A percentile compares a stretch with the other conserved stretches of the same genome.
Conservation (phyloP, 140 eudicot genomes). For the Bidens hawaiensis region DNA sequence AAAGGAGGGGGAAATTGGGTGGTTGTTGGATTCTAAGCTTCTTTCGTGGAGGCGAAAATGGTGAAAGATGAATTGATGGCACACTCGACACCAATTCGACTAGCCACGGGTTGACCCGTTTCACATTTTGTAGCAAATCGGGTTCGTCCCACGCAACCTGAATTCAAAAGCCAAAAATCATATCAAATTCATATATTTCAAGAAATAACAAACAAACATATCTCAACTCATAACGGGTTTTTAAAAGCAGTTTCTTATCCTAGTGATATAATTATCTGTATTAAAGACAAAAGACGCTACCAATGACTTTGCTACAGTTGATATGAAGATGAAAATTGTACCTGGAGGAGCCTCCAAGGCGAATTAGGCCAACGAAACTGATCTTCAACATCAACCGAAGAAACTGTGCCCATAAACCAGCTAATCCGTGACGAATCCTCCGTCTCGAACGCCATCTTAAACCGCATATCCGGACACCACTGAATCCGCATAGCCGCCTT, state of each 20-base stretch:
- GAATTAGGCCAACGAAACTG: conserved; percentile 77
- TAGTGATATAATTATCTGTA: no score
- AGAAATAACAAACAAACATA: background rate
- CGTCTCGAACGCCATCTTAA: conserved; percentile 89
- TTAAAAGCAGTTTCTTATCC: no score
- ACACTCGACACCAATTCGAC: conserved; percentile 75
- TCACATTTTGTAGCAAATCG: conserved; percentile 73
- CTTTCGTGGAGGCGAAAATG: conserved; percentile 76
- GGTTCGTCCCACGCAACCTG: conserved; percentile 97
- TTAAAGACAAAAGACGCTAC: no score
- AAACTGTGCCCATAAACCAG: conserved; percentile 91
- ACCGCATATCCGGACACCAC: conserved; percentile 85
- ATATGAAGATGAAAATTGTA: conserved; percentile 24
- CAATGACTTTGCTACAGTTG: no score
- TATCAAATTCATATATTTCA: background rate
- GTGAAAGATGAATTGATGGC: conserved; percentile 62
- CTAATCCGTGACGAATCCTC: conserved; percentile 89
- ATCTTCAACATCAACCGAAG: conserved; percentile 65
- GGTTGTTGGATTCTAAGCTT: conserved; percentile 64
- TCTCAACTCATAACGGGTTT: background rate
- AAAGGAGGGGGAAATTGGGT: conserved; percentile 44
- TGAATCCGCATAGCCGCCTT: conserved; percentile 68
- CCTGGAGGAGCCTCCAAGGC: conserved; percentile 93
- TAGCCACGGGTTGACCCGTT: conserved; percentile 85
- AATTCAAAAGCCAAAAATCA: background rate